Percentiles rank a stretch among this genome's conserved stretches.
Conservation (phyloP, 257 asterid genomes). For the Cruciata laevipes region DNA sequence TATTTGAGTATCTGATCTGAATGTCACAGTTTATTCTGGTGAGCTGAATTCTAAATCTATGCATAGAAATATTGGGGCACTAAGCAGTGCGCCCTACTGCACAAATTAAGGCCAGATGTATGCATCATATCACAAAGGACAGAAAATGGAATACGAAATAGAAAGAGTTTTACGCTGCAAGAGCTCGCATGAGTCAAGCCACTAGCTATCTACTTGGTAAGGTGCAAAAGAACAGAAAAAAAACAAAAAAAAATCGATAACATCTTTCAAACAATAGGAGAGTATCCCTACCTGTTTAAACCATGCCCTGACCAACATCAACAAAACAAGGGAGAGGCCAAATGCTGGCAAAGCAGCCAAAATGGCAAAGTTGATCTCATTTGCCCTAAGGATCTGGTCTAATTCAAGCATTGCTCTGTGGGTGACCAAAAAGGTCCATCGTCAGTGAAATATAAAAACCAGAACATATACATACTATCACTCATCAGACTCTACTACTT, state of each 20-base stretch:
- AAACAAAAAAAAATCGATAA: neutral
- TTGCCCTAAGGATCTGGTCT: constrained; percentile 97
- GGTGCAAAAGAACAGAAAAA: neutral
- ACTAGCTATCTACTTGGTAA: neutral
- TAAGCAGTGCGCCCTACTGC: neutral
- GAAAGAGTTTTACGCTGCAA: neutral
- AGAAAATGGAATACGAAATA: neutral
- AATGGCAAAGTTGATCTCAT: constrained; percentile 96
- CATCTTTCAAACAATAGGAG: neutral
- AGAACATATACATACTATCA: neutral
- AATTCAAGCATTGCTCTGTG: constrained; percentile 99
- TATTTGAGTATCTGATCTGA: neutral
- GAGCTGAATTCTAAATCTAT: neutral
- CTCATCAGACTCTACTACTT: constrained; percentile 34
- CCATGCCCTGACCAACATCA: constrained; percentile 89
- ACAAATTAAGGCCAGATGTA: neutral
- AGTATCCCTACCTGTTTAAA: constrained; percentile 57
- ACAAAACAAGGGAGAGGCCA: constrained; percentile 64
- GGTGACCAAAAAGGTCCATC: constrained; percentile 17
- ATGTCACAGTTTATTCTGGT: neutral
- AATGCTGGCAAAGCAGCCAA: constrained; percentile 99
- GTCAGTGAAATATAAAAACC: neutral
- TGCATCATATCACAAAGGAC: neutral
- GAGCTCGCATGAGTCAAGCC: neutral
- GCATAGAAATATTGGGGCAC: neutral